Base-by-base conservation (phyloP, 176 grass and related monocot species). In the Avena eriantha region DNA sequence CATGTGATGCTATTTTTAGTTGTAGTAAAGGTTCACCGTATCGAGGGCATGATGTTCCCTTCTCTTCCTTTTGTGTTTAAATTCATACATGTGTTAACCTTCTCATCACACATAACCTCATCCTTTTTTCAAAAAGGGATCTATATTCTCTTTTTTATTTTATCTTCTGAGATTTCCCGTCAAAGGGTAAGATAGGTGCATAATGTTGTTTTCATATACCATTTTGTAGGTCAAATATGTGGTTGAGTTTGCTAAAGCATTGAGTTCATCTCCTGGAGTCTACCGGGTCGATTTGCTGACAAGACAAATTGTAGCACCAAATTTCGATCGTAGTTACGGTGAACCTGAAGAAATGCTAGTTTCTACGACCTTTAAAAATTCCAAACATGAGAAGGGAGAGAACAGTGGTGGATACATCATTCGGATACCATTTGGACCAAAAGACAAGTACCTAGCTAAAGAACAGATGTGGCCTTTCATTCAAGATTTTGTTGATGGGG, bases 401-500 rank as follows among this genome's bases (percentile, higher is more conserved):
- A 95, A 81, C 60, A 86, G 90, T 86, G 93, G 93, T 76, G 88
- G 90, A 77, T 92, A 95, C 82, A 95, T 95, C 82, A 90, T 92
- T 49, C 88, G 93, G 45, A 88, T 95, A 81, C 93, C 90, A 51
- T 95, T 95, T 90, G 93, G 93, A 72, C 90, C 93, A 83, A 95
- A 82, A 90, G 82, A 95, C 84, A 95, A 88, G 77, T 95, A 95
- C 83, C 86, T 95, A 24, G 79, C 93, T 71, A 95, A 95, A 83
- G 93, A 95, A 86, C 83, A 83, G 50, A 82, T 95, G 3, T 95
- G 90, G 93, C 93, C 93, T 70, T 89, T 92, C 77, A 92, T 92
- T 80, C 93, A 92, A 95, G 93, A 95, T 83, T 94, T 94, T 86
- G 93, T 94, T 90, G 93, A 94, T 60, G 93, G 93, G 73, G 93